Evolutionary conservation across 148 eudicot genomes (phyloP).

Genomic region (Rhododendron ovatum): DNA sequence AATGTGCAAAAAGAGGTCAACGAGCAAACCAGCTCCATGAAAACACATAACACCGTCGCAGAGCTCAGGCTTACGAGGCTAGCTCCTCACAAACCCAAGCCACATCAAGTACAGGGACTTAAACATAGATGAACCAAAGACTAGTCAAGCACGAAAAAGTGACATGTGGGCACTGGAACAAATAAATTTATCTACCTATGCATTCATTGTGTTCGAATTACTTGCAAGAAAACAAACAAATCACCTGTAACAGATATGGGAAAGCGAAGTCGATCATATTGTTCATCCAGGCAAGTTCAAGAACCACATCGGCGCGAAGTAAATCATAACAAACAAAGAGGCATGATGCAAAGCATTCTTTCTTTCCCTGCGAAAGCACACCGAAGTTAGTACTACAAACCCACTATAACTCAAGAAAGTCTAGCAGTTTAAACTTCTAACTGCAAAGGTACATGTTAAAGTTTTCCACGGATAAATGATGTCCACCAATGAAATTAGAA

Average conservation of each 20-base stretch:
- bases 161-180: not conserved
- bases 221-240: not conserved
- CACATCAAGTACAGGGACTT: not conserved
- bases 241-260: constrained; percentile 93
- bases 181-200: not conserved
- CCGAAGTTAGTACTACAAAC: not conserved
- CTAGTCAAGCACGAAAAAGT: not conserved
- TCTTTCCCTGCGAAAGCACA: constrained; percentile 77
- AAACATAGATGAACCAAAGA: not conserved
- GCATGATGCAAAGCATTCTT: constrained; percentile 95
- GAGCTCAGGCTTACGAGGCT: not conserved
- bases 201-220: not conserved
- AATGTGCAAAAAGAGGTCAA: not conserved
- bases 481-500: not conserved
- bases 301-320: constrained; percentile 78
- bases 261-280: constrained; percentile 95
- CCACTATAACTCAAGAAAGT: not conserved
- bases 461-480: not conserved
- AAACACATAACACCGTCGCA: not conserved
- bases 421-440: not conserved
- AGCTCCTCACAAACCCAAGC: not conserved
- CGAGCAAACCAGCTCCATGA: not conserved
- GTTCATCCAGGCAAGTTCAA: constrained; percentile 98
- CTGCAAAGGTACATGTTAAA: not conserved
- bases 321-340: constrained; percentile 92